Percentiles rank a stretch among this genome's conserved stretches.
phyloP scores from a whole-genome alignment of 225 moss, liverwort and hornwort species.

The Takakia lepidozioides region DNA sequence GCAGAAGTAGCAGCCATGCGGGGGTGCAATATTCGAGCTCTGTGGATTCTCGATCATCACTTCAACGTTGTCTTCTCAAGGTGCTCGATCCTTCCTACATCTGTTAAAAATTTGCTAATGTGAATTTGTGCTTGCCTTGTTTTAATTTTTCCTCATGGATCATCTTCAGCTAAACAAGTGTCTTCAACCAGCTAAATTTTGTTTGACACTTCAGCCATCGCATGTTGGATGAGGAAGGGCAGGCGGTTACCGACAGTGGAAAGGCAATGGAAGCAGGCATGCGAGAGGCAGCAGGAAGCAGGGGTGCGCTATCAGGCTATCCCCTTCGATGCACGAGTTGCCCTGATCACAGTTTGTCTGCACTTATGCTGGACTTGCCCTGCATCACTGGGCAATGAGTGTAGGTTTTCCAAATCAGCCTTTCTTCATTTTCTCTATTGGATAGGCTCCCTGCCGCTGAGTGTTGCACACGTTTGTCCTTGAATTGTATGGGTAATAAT shows the following conservation, averaged over 20 bases:
- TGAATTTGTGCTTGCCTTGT: no score
- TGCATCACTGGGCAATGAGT: conserved; percentile 69
- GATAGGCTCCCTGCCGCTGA: no score
- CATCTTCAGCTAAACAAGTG: no score
- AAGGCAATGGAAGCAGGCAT: conserved; percentile 73
- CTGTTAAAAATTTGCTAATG: no score
- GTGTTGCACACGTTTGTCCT: no score
- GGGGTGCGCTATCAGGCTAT: conserved; percentile 29
- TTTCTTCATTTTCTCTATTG: no score
- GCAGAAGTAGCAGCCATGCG: no score
- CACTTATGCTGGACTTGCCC: conserved; percentile 68
- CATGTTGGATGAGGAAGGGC: conserved; percentile 1
- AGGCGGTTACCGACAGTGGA: conserved; percentile 94
- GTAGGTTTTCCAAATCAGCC: no score
- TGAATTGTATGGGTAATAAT: no score
- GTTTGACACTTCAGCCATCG: neutral
- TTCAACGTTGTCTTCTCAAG: conserved; percentile 73
- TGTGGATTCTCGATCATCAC: conserved; percentile 88
- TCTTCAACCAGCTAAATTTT: no score
- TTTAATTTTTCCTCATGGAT: no score
- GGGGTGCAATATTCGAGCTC: conserved; percentile 89
- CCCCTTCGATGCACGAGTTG: conserved; percentile 67
- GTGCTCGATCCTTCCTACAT: conserved; percentile 8
- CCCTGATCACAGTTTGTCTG: conserved; percentile 56
- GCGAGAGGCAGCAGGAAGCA: conserved; percentile 25